Evolutionary conservation across 2,329 filamentous ascomycete genomes (phyloP), one percentile per base, ranked within the genome.

Genomic region (Ophiobolus disseminans): DNA sequence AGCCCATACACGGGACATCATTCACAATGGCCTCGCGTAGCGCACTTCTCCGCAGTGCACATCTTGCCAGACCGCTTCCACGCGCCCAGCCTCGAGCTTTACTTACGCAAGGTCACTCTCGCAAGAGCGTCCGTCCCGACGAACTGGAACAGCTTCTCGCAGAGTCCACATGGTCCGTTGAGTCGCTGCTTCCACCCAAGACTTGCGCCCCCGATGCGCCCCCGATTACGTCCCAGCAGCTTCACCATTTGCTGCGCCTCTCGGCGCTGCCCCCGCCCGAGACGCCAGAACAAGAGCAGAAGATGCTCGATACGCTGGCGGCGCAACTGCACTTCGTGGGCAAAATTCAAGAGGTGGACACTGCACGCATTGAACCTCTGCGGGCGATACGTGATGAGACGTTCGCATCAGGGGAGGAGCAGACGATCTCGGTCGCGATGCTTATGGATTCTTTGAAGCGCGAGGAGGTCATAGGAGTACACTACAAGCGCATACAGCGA

Each of bases 241-340:
- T 97, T 0, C 85, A 84, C 61, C 93, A 97, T 72, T 85, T 97
- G 8, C 86, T 97, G 26, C 89, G 90, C 14, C 86, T 97, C 30
- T 96, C 92, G 3, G 92, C 93, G 11, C 86, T 99, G 0, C 91
- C 93, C 0, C 81, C 81, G 1, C 91, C 93, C 0, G 75, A 79
- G 14, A 79, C 79, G 2, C 57, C 76, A 1, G 78, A 78, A 41
- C 86, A 91, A 61, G 88, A 96, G 69, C 64, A 77, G 0, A 75
- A 79, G 20, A 90, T 96, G 84, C 81, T 96, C 3, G 69, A 81
- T 17, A 92, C 87, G 1, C 81, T 99, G 2, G 82, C 86, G 42
- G 85, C 88, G 23, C 94, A 99, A 69, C 82, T 99, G 0, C 87
- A 89, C 65, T 99, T 99, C 67, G 91, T 97, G n/a, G 86, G 84